Evolutionary conservation across 805 yeast genomes (phyloP), one percentile per base, ranked within the genome.

Genomic region (Ascoidea asiatica): DNA sequence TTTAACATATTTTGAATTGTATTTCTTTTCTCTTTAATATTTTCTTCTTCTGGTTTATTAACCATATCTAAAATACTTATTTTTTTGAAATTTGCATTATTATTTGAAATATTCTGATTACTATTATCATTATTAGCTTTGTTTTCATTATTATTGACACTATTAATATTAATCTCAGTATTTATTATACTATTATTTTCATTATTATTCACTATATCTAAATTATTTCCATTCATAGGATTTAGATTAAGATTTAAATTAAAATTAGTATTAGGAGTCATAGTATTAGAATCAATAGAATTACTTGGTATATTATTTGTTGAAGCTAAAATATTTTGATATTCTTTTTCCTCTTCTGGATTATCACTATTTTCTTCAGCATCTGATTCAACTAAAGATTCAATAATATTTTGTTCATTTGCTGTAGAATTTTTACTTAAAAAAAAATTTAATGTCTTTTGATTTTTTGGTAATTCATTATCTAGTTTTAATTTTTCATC

Each of bases 401-500:
- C 29, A 15, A 23, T 42, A 2, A 17, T 36, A 13, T 37, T 29
- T 21, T 20, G 21, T 11, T 47, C 43, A 22, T 48, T 51, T 8
- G 21, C 42, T 8, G 21, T 19, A 4, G 21, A 33, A 4, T 37
- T 21, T 33, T 4, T 36, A 38, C 17, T 46, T 43, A 11, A 20
- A 15, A 6, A 37, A 46, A 67, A 64, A 13, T 54, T 51, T 19
- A 71, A 53, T 1, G 63, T 62, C 41, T 58, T 60, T 47, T 71
- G 77, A 15, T 74, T 74, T 50, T 65, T 68, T 1, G 62, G 59
- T 38, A 66, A 50, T 41, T 51, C 38, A 42, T 46, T 6, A 21
- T 37, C 15, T 39, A 46, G 19, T 17, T 22, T 21, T 40, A 4
- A 21, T 18, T 29, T 13, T 36, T 22, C 17, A 46, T 4, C 19